Conservation (phyloP, 1,284 basidiomycete species). For the Trametes versicolor region DNA sequence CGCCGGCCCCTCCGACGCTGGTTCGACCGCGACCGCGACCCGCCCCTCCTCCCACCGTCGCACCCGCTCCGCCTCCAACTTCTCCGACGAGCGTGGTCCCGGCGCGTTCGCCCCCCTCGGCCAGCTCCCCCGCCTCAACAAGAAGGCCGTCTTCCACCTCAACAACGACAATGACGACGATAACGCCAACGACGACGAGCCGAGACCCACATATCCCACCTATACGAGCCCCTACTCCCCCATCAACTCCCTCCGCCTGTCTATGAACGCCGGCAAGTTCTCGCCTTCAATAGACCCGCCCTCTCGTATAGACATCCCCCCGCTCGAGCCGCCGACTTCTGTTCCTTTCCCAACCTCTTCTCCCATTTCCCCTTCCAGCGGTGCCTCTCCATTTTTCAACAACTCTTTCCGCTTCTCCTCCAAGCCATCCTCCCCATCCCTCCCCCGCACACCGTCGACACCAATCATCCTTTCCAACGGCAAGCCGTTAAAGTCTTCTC, state of each 20-base stretch:
- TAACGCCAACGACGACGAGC: conserved; percentile 36
- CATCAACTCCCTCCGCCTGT: conserved; percentile 39
- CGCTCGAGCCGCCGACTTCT: conserved; percentile 28
- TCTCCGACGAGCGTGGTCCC: conserved; percentile 56
- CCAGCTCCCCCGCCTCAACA: conserved; percentile 54
- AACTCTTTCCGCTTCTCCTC: conserved; percentile 25
- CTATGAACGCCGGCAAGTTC: conserved; percentile 44
- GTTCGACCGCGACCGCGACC: conserved; percentile 33
- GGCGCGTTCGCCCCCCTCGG: conserved; percentile 64
- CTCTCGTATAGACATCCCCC: conserved; percentile 41
- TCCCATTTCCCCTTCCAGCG: conserved; percentile 34
- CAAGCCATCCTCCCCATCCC: conserved; percentile 33
- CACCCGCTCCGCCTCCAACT: conserved; percentile 47
- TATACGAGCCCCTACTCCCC: conserved; percentile 27
- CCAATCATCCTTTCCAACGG: conserved; percentile 81
- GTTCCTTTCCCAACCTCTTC: conserved; percentile 50
- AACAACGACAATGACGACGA: conserved; percentile 46
- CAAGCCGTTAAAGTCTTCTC: conserved; percentile 88
- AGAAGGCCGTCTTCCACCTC: conserved; percentile 48
- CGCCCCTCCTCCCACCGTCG: conserved; percentile 40
- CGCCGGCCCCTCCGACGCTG: conserved; percentile 39
- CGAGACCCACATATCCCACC: conserved; percentile 28
- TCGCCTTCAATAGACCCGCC: conserved; percentile 42
- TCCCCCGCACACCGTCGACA: conserved; percentile 43
- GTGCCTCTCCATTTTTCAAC: conserved; percentile 36